Evolutionary conservation across 2,329 filamentous ascomycete species (phyloP), one percentile per base, ranked within the genome.

Genomic region (Chalara sp.): DNA sequence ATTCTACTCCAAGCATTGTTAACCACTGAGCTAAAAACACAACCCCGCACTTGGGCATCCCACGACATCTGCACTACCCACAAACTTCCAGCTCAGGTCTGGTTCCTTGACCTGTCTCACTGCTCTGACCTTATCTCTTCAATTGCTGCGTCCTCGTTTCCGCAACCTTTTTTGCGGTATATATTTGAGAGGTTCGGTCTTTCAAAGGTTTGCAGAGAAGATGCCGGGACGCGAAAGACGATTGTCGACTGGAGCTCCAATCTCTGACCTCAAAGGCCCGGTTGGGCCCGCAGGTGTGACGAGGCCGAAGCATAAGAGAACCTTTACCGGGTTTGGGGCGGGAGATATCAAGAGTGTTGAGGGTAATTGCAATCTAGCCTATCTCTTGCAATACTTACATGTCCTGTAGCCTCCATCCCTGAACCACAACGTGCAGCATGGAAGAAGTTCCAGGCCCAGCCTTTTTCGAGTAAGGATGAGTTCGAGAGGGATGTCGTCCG

Each of bases 271-370:
- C 56, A 79, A 88, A 68, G 91, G 90, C 58, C 85, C 88, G 13
- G 82, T 96, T 51, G 86, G 86, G n/a, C 89, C 90, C 40, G 46
- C 44, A 8, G 92, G 95, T 67, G 84, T 87, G 71, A 82, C 80
- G 30, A 80, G 93, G 54, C 93, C 93, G 44, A 99, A 97, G 74
- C 93, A 99, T 75, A 96, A 89, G 77, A 83, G 93, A 60, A 97
- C 92, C n/a, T 87, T 88, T 59, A 99, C 93, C 7, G 93, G 93
- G 6, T 93, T 97, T 66, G 91, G 90, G 33, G 80, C 90, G 31
- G 76, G 81, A 35, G 93, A 99, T 67, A 96, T 96, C 75, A 96
- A 96, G 76, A 86, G 73, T 63, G 89, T 97, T 46, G 91, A 97
- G 74, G 89, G 90, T 75, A 83, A 72, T 42, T 32, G 11, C 11